Evolutionary conservation across 2,329 filamentous ascomycete species (phyloP), one percentile per base, ranked within the genome.

Genomic region (Ploettnerulaceae sp.): DNA sequence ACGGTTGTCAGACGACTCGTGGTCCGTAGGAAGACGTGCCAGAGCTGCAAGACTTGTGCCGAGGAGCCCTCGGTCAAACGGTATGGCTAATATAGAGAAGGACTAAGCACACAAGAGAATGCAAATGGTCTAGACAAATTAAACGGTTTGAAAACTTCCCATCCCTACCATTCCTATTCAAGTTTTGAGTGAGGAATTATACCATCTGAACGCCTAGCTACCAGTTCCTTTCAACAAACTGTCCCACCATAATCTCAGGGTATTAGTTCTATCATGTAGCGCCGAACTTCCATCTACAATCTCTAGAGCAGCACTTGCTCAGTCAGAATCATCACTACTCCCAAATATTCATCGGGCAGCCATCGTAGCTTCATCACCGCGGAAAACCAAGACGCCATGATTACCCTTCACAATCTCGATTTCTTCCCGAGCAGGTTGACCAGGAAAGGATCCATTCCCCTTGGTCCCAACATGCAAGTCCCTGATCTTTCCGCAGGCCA

Each of bases 311-410:
- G 25, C 24, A 37, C n/a, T 37, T 22, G 15, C 33, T 22, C 36
- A 33, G 32, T 26, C 21, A 5, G 20, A 34, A 11, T 22, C 28
- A 33, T 45, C 39, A 14, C 31, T 25, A 37, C 25, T 28, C 29
- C 26, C n/a, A n/a, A n/a, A n/a, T n/a, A n/a, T 17, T 57, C 45
- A 65, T 38, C 54, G 56, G 18, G 61, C 58, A 24, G 62, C 52
- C 66, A 73, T 68, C 11, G 59, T 62, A 3, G 66, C 68, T 24
- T 59, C 66, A 12, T 64, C 67, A 31, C 66, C 69, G 28, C 64
- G 59, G 55, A 77, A 77, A n/a, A 76, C 71, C 22, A 77, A 62
- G 61, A 69, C 69, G 14, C 67, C 74, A 58, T 77, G 73, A 48
- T 68, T 69, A 26, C 73, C 74, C 36, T 68, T 54, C 5, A 61